Evolutionary conservation across 306 rosid species (phyloP).

Genomic region (Malus fusca): DNA sequence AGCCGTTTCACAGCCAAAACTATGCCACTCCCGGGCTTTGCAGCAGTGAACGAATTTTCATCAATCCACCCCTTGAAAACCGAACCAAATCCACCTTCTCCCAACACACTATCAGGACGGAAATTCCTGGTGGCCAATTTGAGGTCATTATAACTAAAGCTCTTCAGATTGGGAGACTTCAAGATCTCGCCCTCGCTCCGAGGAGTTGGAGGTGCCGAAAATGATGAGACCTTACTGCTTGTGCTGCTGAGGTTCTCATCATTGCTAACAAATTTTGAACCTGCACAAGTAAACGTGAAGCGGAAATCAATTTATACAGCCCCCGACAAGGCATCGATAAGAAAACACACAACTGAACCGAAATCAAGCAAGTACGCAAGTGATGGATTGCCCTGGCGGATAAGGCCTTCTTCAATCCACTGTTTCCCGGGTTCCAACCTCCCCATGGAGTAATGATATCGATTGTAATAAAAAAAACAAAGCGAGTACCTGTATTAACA

Average conservation of each 20-base stretch:
- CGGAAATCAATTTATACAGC: background rate
- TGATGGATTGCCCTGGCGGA: background rate
- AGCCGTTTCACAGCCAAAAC: conserved; percentile 48
- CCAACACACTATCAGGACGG: conserved; percentile 48
- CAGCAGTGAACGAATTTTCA: conserved; percentile 37
- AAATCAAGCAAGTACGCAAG: background rate
- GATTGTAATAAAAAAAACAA: background rate
- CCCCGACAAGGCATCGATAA: background rate
- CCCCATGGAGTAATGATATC: too few species aligned
- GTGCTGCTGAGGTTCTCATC: conserved; percentile 27
- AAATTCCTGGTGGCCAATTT: conserved; percentile 41
- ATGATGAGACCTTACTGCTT: conserved; percentile 35
- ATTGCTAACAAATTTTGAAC: conserved; percentile 15
- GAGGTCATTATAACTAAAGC: conserved; percentile 35
- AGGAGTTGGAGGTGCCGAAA: conserved; percentile 34
- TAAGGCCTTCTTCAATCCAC: too few species aligned
- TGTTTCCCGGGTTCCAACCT: too few species aligned
- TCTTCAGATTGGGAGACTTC: conserved; percentile 42
- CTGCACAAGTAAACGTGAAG: conserved; percentile 17
- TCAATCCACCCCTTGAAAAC: conserved; percentile 55
- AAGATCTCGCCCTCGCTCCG: conserved; percentile 50
- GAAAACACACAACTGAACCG: background rate
- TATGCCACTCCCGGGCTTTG: conserved; percentile 46
- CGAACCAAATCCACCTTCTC: conserved; percentile 53
- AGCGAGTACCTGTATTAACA: conserved; percentile 28